Evolutionary conservation across 2,329 filamentous ascomycete genomes (phyloP).

Genomic region (Rhynchosporium graminicola): DNA sequence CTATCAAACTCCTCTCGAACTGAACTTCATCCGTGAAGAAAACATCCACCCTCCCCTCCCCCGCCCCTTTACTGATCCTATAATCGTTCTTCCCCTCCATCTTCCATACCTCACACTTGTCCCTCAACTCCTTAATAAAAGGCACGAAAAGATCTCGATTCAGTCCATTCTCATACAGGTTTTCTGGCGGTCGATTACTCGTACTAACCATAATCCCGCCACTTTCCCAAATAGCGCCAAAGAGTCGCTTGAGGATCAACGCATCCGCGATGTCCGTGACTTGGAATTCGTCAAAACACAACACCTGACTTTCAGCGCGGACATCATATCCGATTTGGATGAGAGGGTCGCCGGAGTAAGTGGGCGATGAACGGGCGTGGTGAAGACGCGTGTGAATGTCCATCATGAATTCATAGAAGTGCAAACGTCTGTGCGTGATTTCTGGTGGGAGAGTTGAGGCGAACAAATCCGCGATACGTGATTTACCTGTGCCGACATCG

Average conservation of each 20-base stretch:
- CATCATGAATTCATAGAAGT: conserved; percentile 26
- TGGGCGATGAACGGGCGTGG: conserved; percentile 6
- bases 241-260: conserved; percentile 20
- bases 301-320: conserved; percentile 14
- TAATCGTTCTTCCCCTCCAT: conserved; percentile 24
- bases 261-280: conserved; percentile 25
- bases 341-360: conserved; percentile 16
- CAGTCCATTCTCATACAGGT: conserved; percentile 22
- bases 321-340: conserved; percentile 17
- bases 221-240: conserved; percentile 19
- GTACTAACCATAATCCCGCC: conserved; percentile 17
- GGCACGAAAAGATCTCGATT: conserved; percentile 22
- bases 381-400: conserved; percentile 25
- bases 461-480: conserved; percentile 21
- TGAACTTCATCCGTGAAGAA: conserved; percentile 8
- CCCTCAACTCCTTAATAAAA: conserved; percentile 19
- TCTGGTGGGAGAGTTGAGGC: conserved; percentile 16
- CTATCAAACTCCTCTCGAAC: conserved; percentile 2
- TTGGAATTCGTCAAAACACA: conserved; percentile 25
- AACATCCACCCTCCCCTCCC: conserved; percentile 2
- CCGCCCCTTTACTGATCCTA: conserved; percentile 10
- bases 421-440: conserved; percentile 17
- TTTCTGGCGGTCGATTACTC: conserved; percentile 19
- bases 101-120: conserved; percentile 21
- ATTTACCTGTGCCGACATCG: conserved; percentile 19